These are phyloP conservation scores for Rhynchospora breviuscula DNA, from an alignment of 176 grass and related monocot genomes.

Conservation along the genomic window DNA sequence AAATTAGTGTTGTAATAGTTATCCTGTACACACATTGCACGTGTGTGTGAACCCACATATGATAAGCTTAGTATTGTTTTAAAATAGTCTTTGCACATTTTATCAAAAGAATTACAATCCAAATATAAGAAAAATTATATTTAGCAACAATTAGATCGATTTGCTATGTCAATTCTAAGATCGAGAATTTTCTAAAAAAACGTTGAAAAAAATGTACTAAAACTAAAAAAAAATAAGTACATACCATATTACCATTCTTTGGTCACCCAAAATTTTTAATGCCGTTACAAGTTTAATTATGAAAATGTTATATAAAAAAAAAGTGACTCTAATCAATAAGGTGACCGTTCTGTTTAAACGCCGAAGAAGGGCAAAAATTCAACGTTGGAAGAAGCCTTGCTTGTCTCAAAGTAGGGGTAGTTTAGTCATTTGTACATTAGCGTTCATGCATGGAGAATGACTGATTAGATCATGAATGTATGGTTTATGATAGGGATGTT, in stretches of 20 bases:
- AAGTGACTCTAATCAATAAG: not conserved
- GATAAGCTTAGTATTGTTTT: not conserved
- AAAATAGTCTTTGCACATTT: not conserved
- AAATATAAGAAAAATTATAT: not conserved
- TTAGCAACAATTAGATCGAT: not conserved
- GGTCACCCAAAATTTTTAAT: not conserved
- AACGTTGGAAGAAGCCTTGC: not conserved
- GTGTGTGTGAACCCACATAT: not conserved
- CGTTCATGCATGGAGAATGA: slow-evolving; percentile 9
- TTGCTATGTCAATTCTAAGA: not conserved
- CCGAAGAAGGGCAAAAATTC: not conserved
- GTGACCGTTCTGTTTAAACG: not conserved
- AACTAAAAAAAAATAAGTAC: not conserved
- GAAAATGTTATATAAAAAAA: not conserved
- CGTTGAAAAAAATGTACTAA: no score
- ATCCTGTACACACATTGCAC: not conserved
- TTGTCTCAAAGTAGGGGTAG: not conserved
- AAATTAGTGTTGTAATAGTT: not conserved
- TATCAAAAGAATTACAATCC: not conserved
- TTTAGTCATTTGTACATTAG: not conserved
- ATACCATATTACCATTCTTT: not conserved
- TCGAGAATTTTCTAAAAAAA: not conserved
- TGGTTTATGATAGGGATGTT: not conserved
- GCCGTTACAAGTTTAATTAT: not conserved
- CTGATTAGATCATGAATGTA: slow-evolving; percentile 1